Evolutionary conservation across 768 basidiomycete genomes (phyloP).

Genomic region (Mycena alexandri): DNA sequence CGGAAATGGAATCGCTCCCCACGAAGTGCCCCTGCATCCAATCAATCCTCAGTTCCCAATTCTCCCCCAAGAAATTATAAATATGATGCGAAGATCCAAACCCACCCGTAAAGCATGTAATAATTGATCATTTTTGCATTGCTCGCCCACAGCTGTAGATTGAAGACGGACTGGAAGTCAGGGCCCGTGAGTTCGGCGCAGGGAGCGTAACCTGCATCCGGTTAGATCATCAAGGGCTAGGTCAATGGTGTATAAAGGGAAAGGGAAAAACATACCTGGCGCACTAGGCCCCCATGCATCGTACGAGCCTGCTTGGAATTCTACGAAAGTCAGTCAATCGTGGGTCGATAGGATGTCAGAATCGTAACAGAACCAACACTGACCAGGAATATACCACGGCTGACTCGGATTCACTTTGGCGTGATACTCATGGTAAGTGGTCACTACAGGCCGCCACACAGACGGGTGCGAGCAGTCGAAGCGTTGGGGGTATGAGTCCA

Average conservation of each 20-base stretch:
- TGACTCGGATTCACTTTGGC: constrained; percentile 61
- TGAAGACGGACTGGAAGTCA: constrained; percentile 84
- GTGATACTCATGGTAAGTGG: constrained; percentile 80
- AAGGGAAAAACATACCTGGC: constrained; percentile 58
- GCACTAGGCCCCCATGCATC: constrained; percentile 86
- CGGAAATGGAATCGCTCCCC: constrained; percentile 85
- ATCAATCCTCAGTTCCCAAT: not conserved
- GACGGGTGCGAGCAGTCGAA: constrained; percentile 86
- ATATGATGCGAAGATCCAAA: not conserved
- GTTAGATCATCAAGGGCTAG: not conserved
- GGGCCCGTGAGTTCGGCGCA: constrained; percentile 79
- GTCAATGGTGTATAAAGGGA: constrained; percentile 3
- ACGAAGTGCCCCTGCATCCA: constrained; percentile 80
- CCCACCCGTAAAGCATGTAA: constrained; percentile 87
- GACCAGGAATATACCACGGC: constrained; percentile 81
- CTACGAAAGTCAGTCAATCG: constrained; percentile 36
- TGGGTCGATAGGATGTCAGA: not conserved
- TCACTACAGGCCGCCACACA: constrained; percentile 72
- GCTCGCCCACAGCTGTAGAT: constrained; percentile 81
- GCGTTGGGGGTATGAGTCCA: constrained; percentile 82
- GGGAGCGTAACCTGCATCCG: constrained; percentile 65
- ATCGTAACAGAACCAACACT: constrained; percentile 27
- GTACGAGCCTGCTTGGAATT: constrained; percentile 82
- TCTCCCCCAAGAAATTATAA: no score
- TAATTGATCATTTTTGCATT: constrained; percentile 88